A percentile compares a stretch with the other conserved stretches of the same genome.
phyloP scores from a whole-genome alignment of 768 basidiomycete genomes.

The Mycena alexandri region DNA sequence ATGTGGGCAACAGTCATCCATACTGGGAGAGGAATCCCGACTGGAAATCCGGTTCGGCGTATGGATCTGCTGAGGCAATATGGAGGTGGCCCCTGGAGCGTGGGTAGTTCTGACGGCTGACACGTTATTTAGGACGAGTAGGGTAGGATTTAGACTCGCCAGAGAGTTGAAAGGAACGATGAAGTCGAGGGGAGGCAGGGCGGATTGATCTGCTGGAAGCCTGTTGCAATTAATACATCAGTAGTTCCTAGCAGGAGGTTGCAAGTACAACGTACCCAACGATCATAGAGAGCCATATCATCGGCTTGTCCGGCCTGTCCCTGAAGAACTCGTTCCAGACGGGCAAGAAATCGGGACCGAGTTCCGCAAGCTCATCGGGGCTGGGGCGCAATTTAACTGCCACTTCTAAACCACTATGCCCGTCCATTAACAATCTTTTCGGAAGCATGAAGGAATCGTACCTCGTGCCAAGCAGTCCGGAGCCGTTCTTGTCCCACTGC shows the following conservation, averaged over 20 bases:
- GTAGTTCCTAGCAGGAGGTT: neutral
- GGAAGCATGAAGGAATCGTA: slow-evolving; percentile 31
- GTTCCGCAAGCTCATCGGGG: slow-evolving; percentile 48
- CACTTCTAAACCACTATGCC: slow-evolving; percentile 51
- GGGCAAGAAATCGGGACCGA: slow-evolving; percentile 51
- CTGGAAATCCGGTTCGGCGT: slow-evolving; percentile 50
- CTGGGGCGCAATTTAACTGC: slow-evolving; percentile 57
- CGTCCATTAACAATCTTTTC: neutral
- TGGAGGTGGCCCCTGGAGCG: slow-evolving; percentile 51
- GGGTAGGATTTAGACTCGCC: slow-evolving; percentile 28
- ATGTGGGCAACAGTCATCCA: slow-evolving; percentile 7
- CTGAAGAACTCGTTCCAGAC: slow-evolving; percentile 51
- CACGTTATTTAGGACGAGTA: neutral
- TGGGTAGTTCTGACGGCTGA: slow-evolving; percentile 47
- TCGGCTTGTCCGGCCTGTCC: slow-evolving; percentile 55
- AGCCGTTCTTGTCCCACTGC: slow-evolving; percentile 50
- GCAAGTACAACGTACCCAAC: slow-evolving; percentile 42
- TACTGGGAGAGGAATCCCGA: slow-evolving; percentile 47
- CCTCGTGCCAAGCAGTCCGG: slow-evolving; percentile 53
- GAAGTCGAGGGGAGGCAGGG: slow-evolving; percentile 39
- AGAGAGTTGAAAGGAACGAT: slow-evolving; percentile 40
- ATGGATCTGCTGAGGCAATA: slow-evolving; percentile 46
- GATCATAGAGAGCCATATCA: slow-evolving; percentile 47
- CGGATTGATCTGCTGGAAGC: slow-evolving; percentile 28
- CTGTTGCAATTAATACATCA: neutral